A percentile compares a stretch with the other conserved stretches of the same genome.
These are phyloP conservation scores for Trypanosomatidae sp. DNA, from an alignment of 208 protist genomes.

Conservation along the genomic window DNA sequence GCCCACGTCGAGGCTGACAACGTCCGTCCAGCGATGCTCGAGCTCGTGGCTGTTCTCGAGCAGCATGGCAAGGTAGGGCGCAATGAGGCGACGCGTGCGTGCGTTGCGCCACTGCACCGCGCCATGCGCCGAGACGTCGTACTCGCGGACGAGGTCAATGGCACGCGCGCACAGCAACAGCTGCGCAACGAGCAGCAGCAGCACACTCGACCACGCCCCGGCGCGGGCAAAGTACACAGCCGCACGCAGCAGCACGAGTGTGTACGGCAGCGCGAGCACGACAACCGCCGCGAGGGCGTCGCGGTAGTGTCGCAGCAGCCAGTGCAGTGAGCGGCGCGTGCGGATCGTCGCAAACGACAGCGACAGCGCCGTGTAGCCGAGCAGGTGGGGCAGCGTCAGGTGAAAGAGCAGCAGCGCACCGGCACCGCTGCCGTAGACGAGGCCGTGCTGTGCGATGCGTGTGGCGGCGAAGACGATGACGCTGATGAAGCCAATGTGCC, in stretches of 20 bases:
- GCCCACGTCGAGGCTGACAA: conserved; percentile 49
- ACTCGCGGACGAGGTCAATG: conserved; percentile 65
- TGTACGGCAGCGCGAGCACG: conserved; percentile 28
- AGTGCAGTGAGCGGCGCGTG: conserved; percentile 29
- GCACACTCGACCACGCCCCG: conserved; percentile 11
- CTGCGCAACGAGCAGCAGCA: conserved; percentile 31
- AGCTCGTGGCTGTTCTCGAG: conserved; percentile 62
- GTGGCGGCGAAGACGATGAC: conserved; percentile 15
- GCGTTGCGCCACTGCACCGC: conserved; percentile 50
- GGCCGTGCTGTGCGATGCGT: conserved; percentile 16
- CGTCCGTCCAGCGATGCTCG: conserved; percentile 12
- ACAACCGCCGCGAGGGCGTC: conserved; percentile 34
- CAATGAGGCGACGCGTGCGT: conserved; percentile 8
- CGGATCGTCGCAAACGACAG: conserved; percentile 24
- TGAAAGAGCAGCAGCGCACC: conserved; percentile 36
- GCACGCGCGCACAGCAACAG: conserved; percentile 35
- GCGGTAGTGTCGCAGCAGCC: conserved; percentile 43
- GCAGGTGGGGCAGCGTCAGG: conserved; percentile 51
- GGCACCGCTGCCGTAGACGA: conserved; percentile 26
- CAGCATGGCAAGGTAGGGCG: conserved; percentile 38
- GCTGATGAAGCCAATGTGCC: conserved; percentile 49
- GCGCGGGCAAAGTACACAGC: conserved; percentile 50
- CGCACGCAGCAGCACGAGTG: conserved; percentile 33
- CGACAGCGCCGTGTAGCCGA: conserved; percentile 40
- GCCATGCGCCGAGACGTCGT: conserved; percentile 45